phyloP scores from a whole-genome alignment of 2,329 filamentous ascomycete species.

The Aspergillus sp. region DNA sequence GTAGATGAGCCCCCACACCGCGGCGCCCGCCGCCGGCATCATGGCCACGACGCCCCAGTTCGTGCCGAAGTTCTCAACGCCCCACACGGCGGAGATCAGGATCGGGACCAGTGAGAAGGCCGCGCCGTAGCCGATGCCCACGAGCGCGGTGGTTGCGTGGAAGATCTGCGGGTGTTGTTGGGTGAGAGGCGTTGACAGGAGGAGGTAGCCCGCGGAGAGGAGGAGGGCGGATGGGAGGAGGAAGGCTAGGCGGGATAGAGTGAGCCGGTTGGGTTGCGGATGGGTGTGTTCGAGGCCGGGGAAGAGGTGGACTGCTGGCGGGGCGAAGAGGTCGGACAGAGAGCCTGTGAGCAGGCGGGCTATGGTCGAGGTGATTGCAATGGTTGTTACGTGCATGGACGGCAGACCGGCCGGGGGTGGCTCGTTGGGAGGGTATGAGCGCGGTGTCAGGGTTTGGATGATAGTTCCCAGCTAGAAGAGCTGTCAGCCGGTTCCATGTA shows the following conservation, averaged over 20 bases:
- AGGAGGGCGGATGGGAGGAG: constrained; percentile 65
- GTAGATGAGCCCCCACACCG: constrained; percentile 86
- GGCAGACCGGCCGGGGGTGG: constrained; percentile 52
- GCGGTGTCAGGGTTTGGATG: constrained; percentile 69
- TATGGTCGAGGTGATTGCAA: constrained; percentile 83
- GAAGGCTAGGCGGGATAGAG: constrained; percentile 70
- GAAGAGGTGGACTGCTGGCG: constrained; percentile 52
- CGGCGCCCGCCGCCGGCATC: constrained; percentile 77
- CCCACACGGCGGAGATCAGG: constrained; percentile 95
- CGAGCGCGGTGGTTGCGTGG: constrained; percentile 71
- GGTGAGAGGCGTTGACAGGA: constrained; percentile 72
- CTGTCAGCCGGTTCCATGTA: background rate
- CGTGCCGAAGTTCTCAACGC: constrained; percentile 95
- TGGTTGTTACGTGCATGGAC: constrained; percentile 78
- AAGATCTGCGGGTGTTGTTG: constrained; percentile 70
- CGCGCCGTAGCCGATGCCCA: constrained; percentile 88
- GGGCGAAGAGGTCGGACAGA: constrained; percentile 78
- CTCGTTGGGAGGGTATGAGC: constrained; percentile 43
- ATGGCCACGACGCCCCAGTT: constrained; percentile 96
- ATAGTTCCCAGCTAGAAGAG: constrained; percentile 62
- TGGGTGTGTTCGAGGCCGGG: constrained; percentile 34
- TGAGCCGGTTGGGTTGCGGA: constrained; percentile 36
- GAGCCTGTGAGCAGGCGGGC: constrained; percentile 83
- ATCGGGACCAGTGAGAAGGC: constrained; percentile 84
- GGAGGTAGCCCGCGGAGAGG: constrained; percentile 64